These are phyloP conservation scores for Microbotryomycetes sp. DNA, from an alignment of 1,284 basidiomycete genomes.

Conservation along the genomic window DNA sequence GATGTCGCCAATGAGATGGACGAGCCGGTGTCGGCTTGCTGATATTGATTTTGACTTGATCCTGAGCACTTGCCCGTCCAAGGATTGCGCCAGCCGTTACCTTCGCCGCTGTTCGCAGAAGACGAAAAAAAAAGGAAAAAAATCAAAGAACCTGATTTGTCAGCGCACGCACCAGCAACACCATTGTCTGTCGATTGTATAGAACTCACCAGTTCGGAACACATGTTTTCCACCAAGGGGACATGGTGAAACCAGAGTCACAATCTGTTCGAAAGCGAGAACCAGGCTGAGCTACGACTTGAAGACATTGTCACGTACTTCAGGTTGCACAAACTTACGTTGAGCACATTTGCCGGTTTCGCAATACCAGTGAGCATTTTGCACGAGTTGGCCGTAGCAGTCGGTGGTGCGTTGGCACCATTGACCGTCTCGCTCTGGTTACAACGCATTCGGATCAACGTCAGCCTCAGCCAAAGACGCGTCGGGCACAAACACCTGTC, in stretches of 20 bases:
- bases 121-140: too few relatives aligned
- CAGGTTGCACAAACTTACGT: conserved; percentile 7
- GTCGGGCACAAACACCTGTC: too few relatives aligned
- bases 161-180: too few relatives aligned
- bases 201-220: neutral
- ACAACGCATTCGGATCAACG: too few relatives aligned
- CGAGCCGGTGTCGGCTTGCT: neutral
- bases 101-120: neutral
- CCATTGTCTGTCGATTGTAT: too few relatives aligned
- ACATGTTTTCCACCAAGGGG: neutral
- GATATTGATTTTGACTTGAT: neutral
- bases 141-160: neutral
- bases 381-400: neutral
- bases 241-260: neutral
- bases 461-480: too few relatives aligned
- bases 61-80: neutral
- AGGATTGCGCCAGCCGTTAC: neutral
- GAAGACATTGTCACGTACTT: conserved; percentile 35
- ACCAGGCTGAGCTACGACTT: conserved; percentile 31
- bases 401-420: neutral
- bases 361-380: neutral
- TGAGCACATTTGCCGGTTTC: neutral
- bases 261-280: conserved; percentile 6
- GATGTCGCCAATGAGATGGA: neutral
- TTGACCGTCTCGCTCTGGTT: neutral